A percentile compares a stretch with the other conserved stretches of the same genome.
These are phyloP conservation scores for Wickerhamomyces subpelliculosus DNA, from an alignment of 805 yeast species.

Conservation along the genomic window DNA sequence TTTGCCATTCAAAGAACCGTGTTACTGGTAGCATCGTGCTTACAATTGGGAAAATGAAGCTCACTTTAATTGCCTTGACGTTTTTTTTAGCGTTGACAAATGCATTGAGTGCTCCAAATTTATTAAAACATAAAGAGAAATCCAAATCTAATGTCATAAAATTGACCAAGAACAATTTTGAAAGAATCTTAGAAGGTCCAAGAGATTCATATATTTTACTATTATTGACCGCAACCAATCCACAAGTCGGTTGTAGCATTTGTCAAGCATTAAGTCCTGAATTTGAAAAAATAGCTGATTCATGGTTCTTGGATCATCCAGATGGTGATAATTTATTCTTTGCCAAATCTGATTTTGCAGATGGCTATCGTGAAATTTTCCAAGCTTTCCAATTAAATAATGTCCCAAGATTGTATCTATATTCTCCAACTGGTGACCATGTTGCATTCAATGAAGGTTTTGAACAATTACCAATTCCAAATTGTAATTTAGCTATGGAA, in stretches of 20 bases:
- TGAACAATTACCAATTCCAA: slow-evolving; percentile 26
- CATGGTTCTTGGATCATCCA: slow-evolving; percentile 58
- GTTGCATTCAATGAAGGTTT: slow-evolving; percentile 26
- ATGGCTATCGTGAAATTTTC: slow-evolving; percentile 42
- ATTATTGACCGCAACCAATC: slow-evolving; percentile 66
- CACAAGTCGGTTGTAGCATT: slow-evolving; percentile 68
- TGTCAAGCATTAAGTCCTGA: slow-evolving; percentile 69
- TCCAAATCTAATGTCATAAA: slow-evolving; percentile 33
- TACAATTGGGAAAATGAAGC: not conserved
- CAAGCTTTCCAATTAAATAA: slow-evolving; percentile 44
- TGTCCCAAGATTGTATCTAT: slow-evolving; percentile 73
- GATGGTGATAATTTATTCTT: slow-evolving; percentile 54
- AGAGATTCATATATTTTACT: slow-evolving; percentile 65
- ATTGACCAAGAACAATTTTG: slow-evolving; percentile 56
- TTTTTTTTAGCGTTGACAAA: not conserved
- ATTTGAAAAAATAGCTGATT: slow-evolving; percentile 50
- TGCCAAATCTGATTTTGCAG: slow-evolving; percentile 65
- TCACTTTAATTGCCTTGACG: not conserved
- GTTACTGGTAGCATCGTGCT: no score
- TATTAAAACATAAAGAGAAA: slow-evolving; percentile 21
- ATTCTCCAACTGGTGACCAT: slow-evolving; percentile 44
- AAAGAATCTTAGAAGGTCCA: slow-evolving; percentile 49
- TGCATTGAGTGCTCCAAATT: slow-evolving; percentile 13
- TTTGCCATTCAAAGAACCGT: no score
- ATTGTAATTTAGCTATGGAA: slow-evolving; percentile 25